phyloP scores from a whole-genome alignment of 208 protist genomes.

The Acanthamoeba culbertsoni region DNA sequence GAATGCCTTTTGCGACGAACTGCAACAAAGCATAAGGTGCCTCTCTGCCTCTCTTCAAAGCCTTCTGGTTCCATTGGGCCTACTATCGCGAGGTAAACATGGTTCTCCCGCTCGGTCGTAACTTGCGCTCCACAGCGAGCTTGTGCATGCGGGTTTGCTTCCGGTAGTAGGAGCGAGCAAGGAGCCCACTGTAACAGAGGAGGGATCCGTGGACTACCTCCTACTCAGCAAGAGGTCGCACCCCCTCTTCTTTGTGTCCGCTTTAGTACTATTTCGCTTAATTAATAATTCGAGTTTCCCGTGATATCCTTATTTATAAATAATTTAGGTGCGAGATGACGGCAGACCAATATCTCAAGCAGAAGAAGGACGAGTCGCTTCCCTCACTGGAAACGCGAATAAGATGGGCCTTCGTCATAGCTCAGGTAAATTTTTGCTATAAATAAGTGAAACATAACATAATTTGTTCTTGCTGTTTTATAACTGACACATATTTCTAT shows the following conservation, averaged over 20 bases:
- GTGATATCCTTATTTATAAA: background rate
- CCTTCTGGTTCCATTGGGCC: too few species aligned
- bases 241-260: background rate
- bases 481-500: background rate
- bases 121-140: background rate
- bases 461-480: background rate
- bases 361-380: background rate
- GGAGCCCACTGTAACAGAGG: background rate
- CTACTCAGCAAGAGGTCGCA: background rate
- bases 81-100: background rate
- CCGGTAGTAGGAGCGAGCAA: background rate
- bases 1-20: background rate
- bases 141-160: background rate
- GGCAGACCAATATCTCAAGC: background rate
- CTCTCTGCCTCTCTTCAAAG: background rate
- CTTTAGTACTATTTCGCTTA: background rate
- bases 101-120: background rate
- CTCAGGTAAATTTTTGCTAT: too few species aligned
- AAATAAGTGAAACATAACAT: background rate
- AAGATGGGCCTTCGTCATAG: background rate
- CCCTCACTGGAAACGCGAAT: background rate
- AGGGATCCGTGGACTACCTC: background rate
- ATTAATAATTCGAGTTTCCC: background rate
- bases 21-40: background rate
- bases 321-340: background rate